Evolutionary conservation across 345 rosid genomes (phyloP).

Genomic region (Sonneratia alba): DNA sequence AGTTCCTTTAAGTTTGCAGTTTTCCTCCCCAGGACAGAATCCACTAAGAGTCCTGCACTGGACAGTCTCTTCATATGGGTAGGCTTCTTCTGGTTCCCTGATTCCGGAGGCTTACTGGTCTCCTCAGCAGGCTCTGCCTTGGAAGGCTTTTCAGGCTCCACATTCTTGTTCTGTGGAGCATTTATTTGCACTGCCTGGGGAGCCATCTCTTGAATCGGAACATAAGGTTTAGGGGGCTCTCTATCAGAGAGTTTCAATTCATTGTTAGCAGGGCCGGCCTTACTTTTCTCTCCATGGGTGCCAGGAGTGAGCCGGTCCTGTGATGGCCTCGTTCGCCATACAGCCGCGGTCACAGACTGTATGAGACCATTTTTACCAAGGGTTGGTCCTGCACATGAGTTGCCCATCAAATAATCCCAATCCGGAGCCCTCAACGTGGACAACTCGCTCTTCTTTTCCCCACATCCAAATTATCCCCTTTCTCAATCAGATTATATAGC

Average conservation of each 20-base stretch:
- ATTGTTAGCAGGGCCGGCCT: not conserved
- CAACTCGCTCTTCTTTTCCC: not conserved
- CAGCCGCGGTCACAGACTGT: slow-evolving; percentile 11
- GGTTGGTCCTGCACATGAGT: slow-evolving; percentile 7
- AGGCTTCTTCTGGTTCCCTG: slow-evolving; percentile 32
- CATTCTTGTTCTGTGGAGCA: not conserved
- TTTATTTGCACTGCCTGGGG: slow-evolving; percentile 6
- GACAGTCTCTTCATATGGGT: slow-evolving; percentile 36
- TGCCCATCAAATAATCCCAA: slow-evolving; percentile 14
- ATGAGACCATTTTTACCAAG: slow-evolving; percentile 5
- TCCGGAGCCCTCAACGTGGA: slow-evolving; percentile 7
- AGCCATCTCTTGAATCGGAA: slow-evolving; percentile 1
- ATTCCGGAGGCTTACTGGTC: slow-evolving; percentile 15
- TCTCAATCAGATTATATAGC: not conserved
- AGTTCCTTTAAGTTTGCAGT: slow-evolving; percentile 67
- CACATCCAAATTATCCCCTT: slow-evolving; percentile 10
- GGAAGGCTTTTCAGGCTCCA: not conserved
- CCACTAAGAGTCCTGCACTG: slow-evolving; percentile 50
- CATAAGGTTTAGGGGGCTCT: slow-evolving; percentile 2
- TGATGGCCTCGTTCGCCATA: slow-evolving; percentile 3
- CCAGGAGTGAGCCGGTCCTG: not conserved
- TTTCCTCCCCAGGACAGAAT: slow-evolving; percentile 62
- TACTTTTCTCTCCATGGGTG: no score
- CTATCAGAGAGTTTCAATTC: not conserved
- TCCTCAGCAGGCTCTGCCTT: slow-evolving; percentile 16